phyloP scores from a whole-genome alignment of 2,329 filamentous ascomycete genomes.

The Trichoderma koningii region DNA sequence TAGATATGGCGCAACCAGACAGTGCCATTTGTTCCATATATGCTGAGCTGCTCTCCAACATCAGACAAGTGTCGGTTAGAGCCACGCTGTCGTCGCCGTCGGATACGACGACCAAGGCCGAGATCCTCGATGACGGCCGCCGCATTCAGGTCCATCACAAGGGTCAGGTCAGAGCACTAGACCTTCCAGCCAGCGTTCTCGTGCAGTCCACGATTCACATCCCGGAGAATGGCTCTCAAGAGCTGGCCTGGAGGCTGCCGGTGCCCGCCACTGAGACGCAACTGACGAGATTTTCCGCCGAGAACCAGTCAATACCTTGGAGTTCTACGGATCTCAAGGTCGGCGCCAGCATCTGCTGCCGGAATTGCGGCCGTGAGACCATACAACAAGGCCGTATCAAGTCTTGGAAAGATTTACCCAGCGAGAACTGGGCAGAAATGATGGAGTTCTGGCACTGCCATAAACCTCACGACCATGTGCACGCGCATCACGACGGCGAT shows the following conservation, averaged over 20 bases:
- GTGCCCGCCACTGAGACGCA: conserved; percentile 35
- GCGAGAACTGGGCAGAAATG: conserved; percentile 99
- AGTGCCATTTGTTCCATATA: conserved; percentile 50
- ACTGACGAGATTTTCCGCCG: conserved; percentile 37
- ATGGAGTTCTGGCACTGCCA: conserved; percentile 99
- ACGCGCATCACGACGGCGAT: conserved; percentile 49
- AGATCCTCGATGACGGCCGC: conserved; percentile 49
- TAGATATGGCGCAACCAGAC: conserved; percentile 29
- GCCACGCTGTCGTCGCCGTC: conserved; percentile 51
- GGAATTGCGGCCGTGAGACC: conserved; percentile 44
- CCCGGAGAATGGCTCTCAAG: conserved; percentile 36
- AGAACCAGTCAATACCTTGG: conserved; percentile 55
- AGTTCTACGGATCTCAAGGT: conserved; percentile 51
- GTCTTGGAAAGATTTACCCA: conserved; percentile 89
- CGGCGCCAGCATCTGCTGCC: conserved; percentile 47
- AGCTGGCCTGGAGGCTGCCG: conserved; percentile 59
- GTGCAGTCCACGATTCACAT: conserved; percentile 44
- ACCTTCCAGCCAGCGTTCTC: conserved; percentile 48
- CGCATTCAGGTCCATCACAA: conserved; percentile 53
- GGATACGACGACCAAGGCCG: conserved; percentile 47
- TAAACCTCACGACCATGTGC: conserved; percentile 70
- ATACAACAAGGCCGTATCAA: conserved; percentile 45
- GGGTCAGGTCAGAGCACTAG: conserved; percentile 40
- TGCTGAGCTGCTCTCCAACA: conserved; percentile 65
- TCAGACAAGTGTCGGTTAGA: conserved; percentile 63